These are phyloP conservation scores for Cryphonectria naterciae DNA, from an alignment of 2,329 filamentous ascomycete species.

Conservation along the genomic window DNA sequence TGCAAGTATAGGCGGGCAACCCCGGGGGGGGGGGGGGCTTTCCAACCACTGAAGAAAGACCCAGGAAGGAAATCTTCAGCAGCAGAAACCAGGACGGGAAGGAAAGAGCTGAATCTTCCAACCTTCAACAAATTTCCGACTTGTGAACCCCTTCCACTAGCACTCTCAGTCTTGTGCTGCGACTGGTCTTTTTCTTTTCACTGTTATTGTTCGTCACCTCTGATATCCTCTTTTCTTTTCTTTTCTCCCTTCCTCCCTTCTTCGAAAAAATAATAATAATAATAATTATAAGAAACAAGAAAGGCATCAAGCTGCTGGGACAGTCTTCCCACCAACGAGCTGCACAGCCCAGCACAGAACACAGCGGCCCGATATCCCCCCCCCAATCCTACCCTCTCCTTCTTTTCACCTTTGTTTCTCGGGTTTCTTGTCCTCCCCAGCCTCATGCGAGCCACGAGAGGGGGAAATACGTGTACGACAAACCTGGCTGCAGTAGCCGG, in stretches of 20 bases:
- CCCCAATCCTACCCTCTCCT: not conserved
- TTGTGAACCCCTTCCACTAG: not conserved
- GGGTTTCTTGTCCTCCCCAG: not conserved
- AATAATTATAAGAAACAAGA: not conserved
- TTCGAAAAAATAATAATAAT: too few relatives aligned
- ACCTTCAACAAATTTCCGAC: not conserved
- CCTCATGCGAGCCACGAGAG: conserved; percentile 10
- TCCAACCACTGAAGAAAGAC: too few relatives aligned
- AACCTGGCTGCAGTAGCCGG: conserved; percentile 15
- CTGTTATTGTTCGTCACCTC: not conserved
- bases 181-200: not conserved
- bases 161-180: not conserved
- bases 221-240: not conserved
- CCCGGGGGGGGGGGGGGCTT: too few relatives aligned
- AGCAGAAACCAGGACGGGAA: not conserved
- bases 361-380: not conserved
- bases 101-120: not conserved
- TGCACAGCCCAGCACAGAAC: not conserved
- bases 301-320: not conserved
- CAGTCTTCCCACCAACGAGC: not conserved
- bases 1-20: not conserved
- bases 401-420: not conserved
- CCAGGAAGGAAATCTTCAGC: not conserved
- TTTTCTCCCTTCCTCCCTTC: too few relatives aligned
- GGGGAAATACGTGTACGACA: conserved; percentile 2